phyloP scores from a whole-genome alignment of 306 rosid species.

The Lathyrus tuberosus region DNA sequence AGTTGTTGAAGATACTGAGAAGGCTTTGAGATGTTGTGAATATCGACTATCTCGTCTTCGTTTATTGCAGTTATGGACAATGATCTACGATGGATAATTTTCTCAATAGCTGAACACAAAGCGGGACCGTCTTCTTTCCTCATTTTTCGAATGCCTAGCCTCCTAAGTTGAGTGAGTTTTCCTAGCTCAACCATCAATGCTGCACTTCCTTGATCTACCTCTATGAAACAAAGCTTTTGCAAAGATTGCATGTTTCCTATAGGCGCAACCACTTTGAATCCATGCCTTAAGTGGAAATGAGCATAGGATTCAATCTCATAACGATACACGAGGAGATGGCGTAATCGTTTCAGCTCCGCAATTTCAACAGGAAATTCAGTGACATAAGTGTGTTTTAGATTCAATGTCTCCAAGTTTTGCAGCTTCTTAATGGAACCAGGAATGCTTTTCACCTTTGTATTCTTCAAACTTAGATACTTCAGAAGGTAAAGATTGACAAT shows the following conservation, averaged over 20 bases:
- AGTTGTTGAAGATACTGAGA: constrained; percentile 49
- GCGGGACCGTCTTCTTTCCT: constrained; percentile 51
- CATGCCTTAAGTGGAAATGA: constrained; percentile 46
- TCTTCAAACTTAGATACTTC: constrained; percentile 57
- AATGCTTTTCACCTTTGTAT: constrained; percentile 51
- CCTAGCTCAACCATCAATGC: constrained; percentile 49
- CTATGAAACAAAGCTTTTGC: constrained; percentile 60
- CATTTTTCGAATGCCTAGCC: constrained; percentile 50
- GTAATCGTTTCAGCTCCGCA: constrained; percentile 51
- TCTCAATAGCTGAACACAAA: constrained; percentile 51
- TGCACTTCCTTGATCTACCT: constrained; percentile 48
- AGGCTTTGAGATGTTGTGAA: constrained; percentile 48
- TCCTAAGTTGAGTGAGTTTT: constrained; percentile 52
- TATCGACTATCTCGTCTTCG: constrained; percentile 48
- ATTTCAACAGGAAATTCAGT: constrained; percentile 61
- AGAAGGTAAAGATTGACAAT: constrained; percentile 49
- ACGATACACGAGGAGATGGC: constrained; percentile 59
- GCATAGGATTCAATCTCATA: constrained; percentile 52
- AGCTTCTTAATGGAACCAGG: constrained; percentile 56
- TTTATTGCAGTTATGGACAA: constrained; percentile 44
- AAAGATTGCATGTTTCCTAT: constrained; percentile 53
- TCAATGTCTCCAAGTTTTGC: constrained; percentile 51
- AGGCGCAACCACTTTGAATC: constrained; percentile 47
- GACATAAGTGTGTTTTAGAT: constrained; percentile 56
- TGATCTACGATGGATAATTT: constrained; percentile 48